Evolutionary conservation across 139 green algal genomes (phyloP).

Genomic region (Volvox africanus): DNA sequence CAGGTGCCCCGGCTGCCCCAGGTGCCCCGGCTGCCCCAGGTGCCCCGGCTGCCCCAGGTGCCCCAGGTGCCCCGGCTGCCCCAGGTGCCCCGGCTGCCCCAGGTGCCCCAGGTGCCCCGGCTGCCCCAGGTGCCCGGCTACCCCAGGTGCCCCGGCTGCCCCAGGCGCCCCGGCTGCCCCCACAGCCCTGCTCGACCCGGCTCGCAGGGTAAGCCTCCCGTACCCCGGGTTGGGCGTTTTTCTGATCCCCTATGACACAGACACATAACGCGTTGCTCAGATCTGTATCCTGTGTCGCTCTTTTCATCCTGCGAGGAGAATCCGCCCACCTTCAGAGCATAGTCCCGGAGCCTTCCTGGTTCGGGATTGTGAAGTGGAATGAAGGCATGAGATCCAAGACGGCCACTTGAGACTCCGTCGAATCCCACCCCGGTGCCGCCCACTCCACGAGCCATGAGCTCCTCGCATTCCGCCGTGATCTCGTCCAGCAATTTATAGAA

Average conservation of each 20-base stretch:
- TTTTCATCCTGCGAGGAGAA: too few relatives aligned
- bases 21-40: too few relatives aligned
- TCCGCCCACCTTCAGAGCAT: neutral
- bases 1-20: too few relatives aligned
- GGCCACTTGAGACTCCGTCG: slow-evolving; percentile 58
- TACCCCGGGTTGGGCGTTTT: neutral
- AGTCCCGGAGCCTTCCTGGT: neutral
- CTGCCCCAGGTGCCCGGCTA: too few relatives aligned
- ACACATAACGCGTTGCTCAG: neutral
- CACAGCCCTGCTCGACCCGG: neutral
- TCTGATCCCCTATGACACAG: neutral
- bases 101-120: too few relatives aligned
- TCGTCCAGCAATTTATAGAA: slow-evolving; percentile 96
- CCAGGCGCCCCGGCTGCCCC: too few relatives aligned
- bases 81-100: too few relatives aligned
- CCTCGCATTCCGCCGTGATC: slow-evolving; percentile 87
- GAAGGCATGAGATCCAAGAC: slow-evolving; percentile 62
- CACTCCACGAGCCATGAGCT: slow-evolving; percentile 84
- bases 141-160: too few relatives aligned
- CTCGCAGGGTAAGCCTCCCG: neutral
- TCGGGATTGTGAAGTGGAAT: slow-evolving; percentile 68
- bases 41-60: too few relatives aligned
- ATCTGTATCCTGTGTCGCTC: too few relatives aligned
- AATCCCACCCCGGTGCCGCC: slow-evolving; percentile 72
- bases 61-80: too few relatives aligned